Base-by-base conservation (phyloP, 352 stramenopile genomes). In the Pythium grandisporangium region DNA sequence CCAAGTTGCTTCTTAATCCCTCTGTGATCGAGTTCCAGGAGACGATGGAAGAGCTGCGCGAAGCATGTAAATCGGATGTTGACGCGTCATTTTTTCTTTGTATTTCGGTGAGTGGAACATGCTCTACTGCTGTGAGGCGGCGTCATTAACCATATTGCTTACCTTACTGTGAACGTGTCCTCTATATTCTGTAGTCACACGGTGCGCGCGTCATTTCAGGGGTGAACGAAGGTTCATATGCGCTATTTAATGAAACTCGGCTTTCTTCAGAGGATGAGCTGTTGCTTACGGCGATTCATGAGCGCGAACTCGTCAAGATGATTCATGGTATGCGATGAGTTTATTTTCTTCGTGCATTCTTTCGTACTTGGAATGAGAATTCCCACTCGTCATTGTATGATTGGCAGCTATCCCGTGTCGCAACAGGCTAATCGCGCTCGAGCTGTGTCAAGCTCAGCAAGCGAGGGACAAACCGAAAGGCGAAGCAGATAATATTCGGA, bases 11-110 rank as follows among this genome's bases (percentile, higher is more conserved):
- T 6, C 27, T 91, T 19, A 91, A 91, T 48, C 78, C 78, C n/a
- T 89, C 78, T 2, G 53, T 87, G 6, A 80, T 91, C 46, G 72
- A 91, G 30, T 88, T 91, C 22, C 72, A 86, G 49, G 68, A 84
- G 34, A 72, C 69, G 7, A 76, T 85, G 64, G 68, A 68, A 33
- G 78, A 91, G 14, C 37, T 91, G 1, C n/a, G n/a, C n/a, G n/a
- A n/a, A n/a, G n/a, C n/a, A n/a, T n/a, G n/a, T n/a, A n/a, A n/a
- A n/a, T n/a, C n/a, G n/a, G n/a, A n/a, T n/a, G n/a, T n/a, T n/a
- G n/a, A n/a, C n/a, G n/a, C n/a, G n/a, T n/a, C n/a, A n/a, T 80
- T 87, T 47, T 81, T 86, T 48, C 48, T 89, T 42, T 79, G 58
- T 21, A 34, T 90, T 4, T 66, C 67, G 39, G 72, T 87, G 64